Conservation (phyloP, 768 basidiomycete genomes). For the Lactarius sanguifluus region DNA sequence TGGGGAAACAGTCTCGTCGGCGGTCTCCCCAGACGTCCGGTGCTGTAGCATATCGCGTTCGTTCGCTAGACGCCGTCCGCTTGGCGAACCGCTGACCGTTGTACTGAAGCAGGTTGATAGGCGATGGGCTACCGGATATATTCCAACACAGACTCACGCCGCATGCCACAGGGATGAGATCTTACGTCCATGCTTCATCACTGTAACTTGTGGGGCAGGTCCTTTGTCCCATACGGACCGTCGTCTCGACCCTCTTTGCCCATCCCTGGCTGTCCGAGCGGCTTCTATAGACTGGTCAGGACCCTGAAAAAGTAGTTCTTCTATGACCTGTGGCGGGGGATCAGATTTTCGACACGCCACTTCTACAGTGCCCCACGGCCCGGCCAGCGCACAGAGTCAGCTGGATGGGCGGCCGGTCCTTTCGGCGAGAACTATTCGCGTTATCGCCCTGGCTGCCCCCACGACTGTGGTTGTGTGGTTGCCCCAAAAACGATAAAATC, state of each 20-base stretch:
- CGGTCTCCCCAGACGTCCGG: not conserved
- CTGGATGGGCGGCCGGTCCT: slow-evolving; percentile 1
- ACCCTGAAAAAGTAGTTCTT: slow-evolving; percentile 14
- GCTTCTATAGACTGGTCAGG: slow-evolving; percentile 18
- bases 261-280: slow-evolving; percentile 6
- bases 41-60: not conserved
- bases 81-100: not conserved
- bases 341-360: slow-evolving; percentile 21
- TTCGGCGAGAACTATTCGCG: slow-evolving; percentile 11
- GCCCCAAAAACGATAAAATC: not conserved
- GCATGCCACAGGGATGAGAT: slow-evolving; percentile 10
- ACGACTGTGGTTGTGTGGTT: not conserved
- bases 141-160: slow-evolving; percentile 3
- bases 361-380: slow-evolving; percentile 10
- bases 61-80: not conserved
- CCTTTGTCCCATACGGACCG: slow-evolving; percentile 18
- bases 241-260: not conserved
- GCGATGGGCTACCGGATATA: slow-evolving; percentile 17
- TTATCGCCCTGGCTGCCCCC: slow-evolving; percentile 23
- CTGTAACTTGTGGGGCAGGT: slow-evolving; percentile 12
- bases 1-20: not conserved
- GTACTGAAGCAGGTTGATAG: not conserved
- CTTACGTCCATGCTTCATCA: slow-evolving; percentile 1
- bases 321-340: slow-evolving; percentile 17
- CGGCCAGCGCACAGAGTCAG: slow-evolving; percentile 14